Evolutionary conservation across 371 early-diverging fungal genomes (phyloP), one percentile per base, ranked within the genome.

Genomic region (Mucor indicus): DNA sequence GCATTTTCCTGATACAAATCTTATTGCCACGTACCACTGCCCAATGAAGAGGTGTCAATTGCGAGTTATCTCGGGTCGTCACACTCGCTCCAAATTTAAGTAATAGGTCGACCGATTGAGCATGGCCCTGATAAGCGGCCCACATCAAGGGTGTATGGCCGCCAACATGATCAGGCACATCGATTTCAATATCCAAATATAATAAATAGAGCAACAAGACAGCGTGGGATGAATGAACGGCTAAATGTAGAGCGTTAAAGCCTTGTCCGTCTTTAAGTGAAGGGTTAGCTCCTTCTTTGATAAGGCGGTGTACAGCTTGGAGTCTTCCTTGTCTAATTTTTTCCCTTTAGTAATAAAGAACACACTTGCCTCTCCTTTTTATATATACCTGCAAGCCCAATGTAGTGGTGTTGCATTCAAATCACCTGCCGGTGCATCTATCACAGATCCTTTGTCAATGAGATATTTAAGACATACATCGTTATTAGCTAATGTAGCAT

Each of bases 111-210:
- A 90, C 75, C 20, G 81, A 69, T 50, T 85, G 57, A 40, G 71
- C 62, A 60, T 89, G 89, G 1, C 90, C 91, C 61, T 91, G 91
- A 64, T 95, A 96, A 1, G 89, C 88, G 1, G 93, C 88, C 96
- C 96, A 98, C 92, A 95, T 93, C 27, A 98, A 65, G 20, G 93
- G 83, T 12, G 98, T 96, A 27, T 91, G 85, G 1, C 72, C 76
- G 15, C 86, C 86, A 36, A 87, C 75, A 10, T 75, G 60, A 52
- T 98, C 98, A 2, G 69, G 60, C 0, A 65, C 50, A 57, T 98
- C 91, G 8, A 91, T 75, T 36, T 86, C 82, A 59, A 87, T 75
- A 10, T 87, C 89, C 4, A 80, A 59, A 40, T 66, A 79, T 17
- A 85, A 62, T 2, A 91, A 48, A 49, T 86, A 92, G 4, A 90